Evolutionary conservation across 345 rosid genomes (phyloP).

Genomic region (Eucalyptus tenuipes): DNA sequence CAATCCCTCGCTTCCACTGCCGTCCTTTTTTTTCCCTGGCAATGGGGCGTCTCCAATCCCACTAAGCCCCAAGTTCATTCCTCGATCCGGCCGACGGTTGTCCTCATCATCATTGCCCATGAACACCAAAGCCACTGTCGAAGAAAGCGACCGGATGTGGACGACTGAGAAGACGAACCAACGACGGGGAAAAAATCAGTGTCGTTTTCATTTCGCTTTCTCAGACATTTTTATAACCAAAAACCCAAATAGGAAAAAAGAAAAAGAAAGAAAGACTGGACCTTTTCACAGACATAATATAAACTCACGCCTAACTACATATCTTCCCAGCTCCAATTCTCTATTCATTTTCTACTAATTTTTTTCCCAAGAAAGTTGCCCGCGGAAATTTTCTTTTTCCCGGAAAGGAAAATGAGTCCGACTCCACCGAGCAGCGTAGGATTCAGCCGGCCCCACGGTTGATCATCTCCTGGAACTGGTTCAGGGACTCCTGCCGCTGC

Average conservation of each 20-base stretch:
- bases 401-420: neutral
- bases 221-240: neutral
- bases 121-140: neutral
- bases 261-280: neutral
- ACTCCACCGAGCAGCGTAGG: neutral
- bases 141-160: neutral
- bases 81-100: neutral
- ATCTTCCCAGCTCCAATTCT: neutral
- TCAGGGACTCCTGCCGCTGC: conserved; percentile 51
- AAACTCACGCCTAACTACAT: neutral
- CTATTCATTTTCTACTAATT: neutral
- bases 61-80: neutral
- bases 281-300: neutral
- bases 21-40: neutral
- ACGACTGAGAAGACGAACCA: neutral
- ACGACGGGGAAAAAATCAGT: neutral
- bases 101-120: neutral
- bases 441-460: neutral
- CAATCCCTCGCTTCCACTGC: neutral
- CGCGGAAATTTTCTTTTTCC: neutral
- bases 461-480: conserved; percentile 39
- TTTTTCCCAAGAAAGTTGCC: neutral
- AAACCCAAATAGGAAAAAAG: neutral
- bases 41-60: neutral
- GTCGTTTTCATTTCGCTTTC: neutral